phyloP scores from a whole-genome alignment of 805 yeast genomes.

The Lachancea nothofagi region DNA sequence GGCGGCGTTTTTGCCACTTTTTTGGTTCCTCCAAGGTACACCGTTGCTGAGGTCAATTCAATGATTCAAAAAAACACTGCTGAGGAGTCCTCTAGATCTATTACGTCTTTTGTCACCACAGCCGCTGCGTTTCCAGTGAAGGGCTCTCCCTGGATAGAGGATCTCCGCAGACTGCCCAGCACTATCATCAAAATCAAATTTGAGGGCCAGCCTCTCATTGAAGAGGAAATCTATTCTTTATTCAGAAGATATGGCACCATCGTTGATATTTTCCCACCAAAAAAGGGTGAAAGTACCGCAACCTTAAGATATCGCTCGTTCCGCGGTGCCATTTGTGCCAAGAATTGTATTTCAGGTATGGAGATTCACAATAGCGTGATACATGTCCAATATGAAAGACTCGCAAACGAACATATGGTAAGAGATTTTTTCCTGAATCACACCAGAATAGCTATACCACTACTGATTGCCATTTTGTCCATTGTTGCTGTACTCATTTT shows the following conservation, averaged over 20 bases:
- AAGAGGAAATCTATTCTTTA: slow-evolving; percentile 65
- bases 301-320: slow-evolving; percentile 49
- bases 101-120: slow-evolving; percentile 39
- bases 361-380: slow-evolving; percentile 55
- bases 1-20: slow-evolving; percentile 92
- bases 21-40: slow-evolving; percentile 47
- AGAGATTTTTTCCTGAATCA: slow-evolving; percentile 62
- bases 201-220: slow-evolving; percentile 77
- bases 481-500: slow-evolving; percentile 78
- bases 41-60: slow-evolving; percentile 48
- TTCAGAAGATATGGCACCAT: slow-evolving; percentile 87
- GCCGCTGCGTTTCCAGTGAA: slow-evolving; percentile 68
- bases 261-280: slow-evolving; percentile 60
- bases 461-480: slow-evolving; percentile 71
- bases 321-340: slow-evolving; percentile 76
- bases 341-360: slow-evolving; percentile 85
- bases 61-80: slow-evolving; percentile 45
- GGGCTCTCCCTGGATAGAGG: slow-evolving; percentile 97
- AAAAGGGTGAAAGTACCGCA: slow-evolving; percentile 44
- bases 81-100: slow-evolving; percentile 34
- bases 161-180: slow-evolving; percentile 72
- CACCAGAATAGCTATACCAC: slow-evolving; percentile 76
- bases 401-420: slow-evolving; percentile 47
- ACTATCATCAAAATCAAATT: slow-evolving; percentile 57
- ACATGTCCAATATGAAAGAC: slow-evolving; percentile 68